These are phyloP conservation scores for Themeda triandra DNA, from an alignment of 176 grass and related monocot genomes.

Conservation along the genomic window DNA sequence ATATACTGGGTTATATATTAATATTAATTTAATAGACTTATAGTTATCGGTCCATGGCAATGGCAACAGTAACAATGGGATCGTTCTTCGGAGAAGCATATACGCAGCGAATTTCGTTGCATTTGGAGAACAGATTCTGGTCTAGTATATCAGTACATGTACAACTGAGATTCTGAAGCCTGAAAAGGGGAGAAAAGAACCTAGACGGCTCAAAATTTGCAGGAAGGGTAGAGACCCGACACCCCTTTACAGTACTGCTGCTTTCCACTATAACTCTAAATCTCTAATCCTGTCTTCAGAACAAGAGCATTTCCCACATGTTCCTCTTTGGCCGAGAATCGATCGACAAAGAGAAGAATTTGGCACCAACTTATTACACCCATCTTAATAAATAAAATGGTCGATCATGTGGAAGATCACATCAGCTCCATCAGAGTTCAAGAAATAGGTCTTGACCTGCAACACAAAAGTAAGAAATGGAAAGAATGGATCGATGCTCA, in stretches of 20 bases:
- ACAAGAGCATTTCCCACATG: not conserved
- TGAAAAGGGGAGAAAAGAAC: slow-evolving; percentile 5
- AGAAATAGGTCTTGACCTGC: slow-evolving; percentile 84
- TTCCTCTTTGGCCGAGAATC: not conserved
- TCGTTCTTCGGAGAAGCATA: too few relatives aligned
- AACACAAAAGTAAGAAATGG: not conserved
- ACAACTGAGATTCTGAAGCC: not conserved
- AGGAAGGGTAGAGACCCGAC: not conserved
- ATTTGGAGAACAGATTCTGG: not conserved
- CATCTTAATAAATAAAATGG: slow-evolving; percentile 57
- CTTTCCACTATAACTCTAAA: too few relatives aligned
- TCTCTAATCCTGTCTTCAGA: not conserved
- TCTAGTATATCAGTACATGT: slow-evolving; percentile 11
- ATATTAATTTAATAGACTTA: too few relatives aligned
- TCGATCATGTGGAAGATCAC: slow-evolving; percentile 97
- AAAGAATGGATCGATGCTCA: not conserved
- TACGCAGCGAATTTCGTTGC: not conserved
- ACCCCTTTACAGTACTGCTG: too few relatives aligned
- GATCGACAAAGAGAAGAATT: not conserved
- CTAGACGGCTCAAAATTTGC: slow-evolving; percentile 11
- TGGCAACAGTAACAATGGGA: not conserved
- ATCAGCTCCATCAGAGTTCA: slow-evolving; percentile 80
- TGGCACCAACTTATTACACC: not conserved
- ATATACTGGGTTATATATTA: too few relatives aligned
- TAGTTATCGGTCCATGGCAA: not conserved